phyloP scores from a whole-genome alignment of 2,329 filamentous ascomycete genomes.

The Cercospora sp. region DNA sequence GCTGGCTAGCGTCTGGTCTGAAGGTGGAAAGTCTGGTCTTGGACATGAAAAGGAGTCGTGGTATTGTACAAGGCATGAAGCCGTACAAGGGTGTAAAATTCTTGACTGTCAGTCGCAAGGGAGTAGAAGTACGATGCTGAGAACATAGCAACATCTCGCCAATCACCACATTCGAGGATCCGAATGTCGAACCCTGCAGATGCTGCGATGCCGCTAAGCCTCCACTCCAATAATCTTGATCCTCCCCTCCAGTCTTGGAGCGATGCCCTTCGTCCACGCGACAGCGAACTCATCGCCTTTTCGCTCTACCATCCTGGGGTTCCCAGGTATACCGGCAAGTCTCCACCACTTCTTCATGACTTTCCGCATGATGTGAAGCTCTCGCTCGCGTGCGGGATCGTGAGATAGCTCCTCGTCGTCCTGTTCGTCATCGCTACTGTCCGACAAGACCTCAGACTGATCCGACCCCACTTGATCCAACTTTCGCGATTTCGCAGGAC shows the following conservation, averaged over 20 bases:
- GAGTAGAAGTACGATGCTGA: slow-evolving; percentile 52
- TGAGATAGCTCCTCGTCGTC: slow-evolving; percentile 43
- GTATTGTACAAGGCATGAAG: slow-evolving; percentile 81
- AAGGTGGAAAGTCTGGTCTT: slow-evolving; percentile 63
- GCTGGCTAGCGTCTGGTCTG: slow-evolving; percentile 65
- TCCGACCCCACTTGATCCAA: slow-evolving; percentile 6
- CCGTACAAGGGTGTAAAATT: slow-evolving; percentile 99
- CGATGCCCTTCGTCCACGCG: slow-evolving; percentile 78
- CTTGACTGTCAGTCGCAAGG: slow-evolving; percentile 67
- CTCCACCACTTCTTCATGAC: slow-evolving; percentile 73
- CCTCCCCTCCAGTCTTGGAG: slow-evolving; percentile 73
- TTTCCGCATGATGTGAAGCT: slow-evolving; percentile 65
- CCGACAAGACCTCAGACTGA: slow-evolving; percentile 22
- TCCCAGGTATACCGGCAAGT: slow-evolving; percentile 61
- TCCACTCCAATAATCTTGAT: slow-evolving; percentile 50
- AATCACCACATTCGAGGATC: background rate
- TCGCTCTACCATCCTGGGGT: slow-evolving; percentile 51
- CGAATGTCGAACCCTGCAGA: background rate
- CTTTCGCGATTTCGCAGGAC: slow-evolving; percentile 17
- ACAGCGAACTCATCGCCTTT: slow-evolving; percentile 61
- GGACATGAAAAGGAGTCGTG: slow-evolving; percentile 76
- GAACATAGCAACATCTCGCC: background rate
- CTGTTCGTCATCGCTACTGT: slow-evolving; percentile 43
- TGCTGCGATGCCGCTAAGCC: background rate
- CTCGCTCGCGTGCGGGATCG: slow-evolving; percentile 52